Percentiles rank a stretch among this genome's conserved stretches.
Conservation (phyloP, 1,284 basidiomycete species). For the Marasmius fiardii region DNA sequence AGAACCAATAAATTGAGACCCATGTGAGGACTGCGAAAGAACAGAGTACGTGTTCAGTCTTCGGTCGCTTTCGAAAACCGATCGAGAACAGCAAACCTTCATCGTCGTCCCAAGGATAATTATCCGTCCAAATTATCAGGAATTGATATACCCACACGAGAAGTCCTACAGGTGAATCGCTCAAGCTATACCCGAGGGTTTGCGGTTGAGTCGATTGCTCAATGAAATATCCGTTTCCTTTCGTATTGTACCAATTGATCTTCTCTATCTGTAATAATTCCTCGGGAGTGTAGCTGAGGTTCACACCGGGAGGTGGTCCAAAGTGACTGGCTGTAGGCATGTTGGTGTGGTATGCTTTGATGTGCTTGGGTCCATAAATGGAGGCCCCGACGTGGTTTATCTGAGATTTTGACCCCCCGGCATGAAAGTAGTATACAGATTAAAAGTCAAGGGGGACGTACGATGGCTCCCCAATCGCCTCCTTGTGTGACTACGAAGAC, state of each 20-base stretch:
- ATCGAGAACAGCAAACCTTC: constrained; percentile 21
- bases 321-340: constrained; percentile 18
- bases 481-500: constrained; percentile 43
- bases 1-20: constrained; percentile 38
- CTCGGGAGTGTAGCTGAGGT: constrained; percentile 12
- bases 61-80: constrained; percentile 3
- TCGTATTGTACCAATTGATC: constrained; percentile 15
- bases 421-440: background rate
- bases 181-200: constrained; percentile 36
- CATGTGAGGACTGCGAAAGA: constrained; percentile 31
- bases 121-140: constrained; percentile 40
- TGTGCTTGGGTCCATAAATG: constrained; percentile 30
- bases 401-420: constrained; percentile 9
- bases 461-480: constrained; percentile 48
- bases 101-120: constrained; percentile 37
- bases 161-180: constrained; percentile 41
- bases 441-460: constrained; percentile 16
- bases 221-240: constrained; percentile 26
- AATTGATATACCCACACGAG: constrained; percentile 24
- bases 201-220: constrained; percentile 33
- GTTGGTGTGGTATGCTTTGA: constrained; percentile 39
- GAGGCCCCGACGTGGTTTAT: constrained; percentile 28
- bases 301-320: background rate
- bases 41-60: background rate
- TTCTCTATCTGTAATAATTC: constrained; percentile 22